Evolutionary conservation across 2,329 filamentous ascomycete genomes (phyloP).

Genomic region (Fonsecaea monophora): DNA sequence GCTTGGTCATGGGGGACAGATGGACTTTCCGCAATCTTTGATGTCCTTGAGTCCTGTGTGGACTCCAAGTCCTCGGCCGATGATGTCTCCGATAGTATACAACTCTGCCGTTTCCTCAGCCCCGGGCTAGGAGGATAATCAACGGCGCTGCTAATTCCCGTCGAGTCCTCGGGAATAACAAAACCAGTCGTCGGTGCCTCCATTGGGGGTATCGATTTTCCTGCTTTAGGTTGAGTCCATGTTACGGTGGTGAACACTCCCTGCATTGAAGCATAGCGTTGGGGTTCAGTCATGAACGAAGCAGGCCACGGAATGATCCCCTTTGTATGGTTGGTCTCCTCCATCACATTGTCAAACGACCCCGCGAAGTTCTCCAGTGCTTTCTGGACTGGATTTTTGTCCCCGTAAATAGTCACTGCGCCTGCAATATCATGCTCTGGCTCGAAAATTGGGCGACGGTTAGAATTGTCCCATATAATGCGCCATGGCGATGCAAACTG

Average conservation of each 20-base stretch:
- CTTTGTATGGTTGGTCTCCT: not conserved
- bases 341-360: not conserved
- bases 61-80: not conserved
- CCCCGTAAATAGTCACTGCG: not conserved
- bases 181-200: not conserved
- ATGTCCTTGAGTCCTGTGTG: not conserved
- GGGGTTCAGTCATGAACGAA: not conserved
- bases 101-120: constrained; percentile 14
- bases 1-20: too few relatives aligned
- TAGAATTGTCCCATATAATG: constrained; percentile 12
- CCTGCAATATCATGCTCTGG: not conserved
- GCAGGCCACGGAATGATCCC: not conserved
- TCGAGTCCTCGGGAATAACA: not conserved
- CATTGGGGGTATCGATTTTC: not conserved
- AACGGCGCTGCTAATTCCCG: constrained; percentile 20
- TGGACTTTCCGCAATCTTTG: not conserved
- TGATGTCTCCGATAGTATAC: not conserved
- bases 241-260: not conserved
- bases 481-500: not conserved
- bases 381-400: not conserved
- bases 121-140: constrained; percentile 21
- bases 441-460: not conserved
- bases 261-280: not conserved
- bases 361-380: not conserved
- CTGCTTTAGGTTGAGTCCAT: not conserved